Base-by-base conservation (phyloP, 352 stramenopile species). In the Pythium dissotocum region DNA sequence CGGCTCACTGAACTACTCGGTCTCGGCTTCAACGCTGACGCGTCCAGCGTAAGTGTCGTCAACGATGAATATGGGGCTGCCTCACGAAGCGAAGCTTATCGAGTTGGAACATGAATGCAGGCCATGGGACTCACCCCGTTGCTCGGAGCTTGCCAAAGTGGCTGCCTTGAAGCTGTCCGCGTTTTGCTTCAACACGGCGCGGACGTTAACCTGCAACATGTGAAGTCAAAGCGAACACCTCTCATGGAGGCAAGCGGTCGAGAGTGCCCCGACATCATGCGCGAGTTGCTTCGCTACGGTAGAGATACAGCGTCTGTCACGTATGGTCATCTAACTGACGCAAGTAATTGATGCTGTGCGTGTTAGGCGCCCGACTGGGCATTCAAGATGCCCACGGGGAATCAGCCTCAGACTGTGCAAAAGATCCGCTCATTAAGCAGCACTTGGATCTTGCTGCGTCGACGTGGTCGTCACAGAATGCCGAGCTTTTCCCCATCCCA, bases 91-190 rank as follows among this genome's bases (percentile, higher is more conserved):
- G 28, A 30, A 30, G 28, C 28, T 30, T 30, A 30, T 30, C 28
- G 2, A 49, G 33, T 55, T 9, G 12, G 1, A 32, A 30, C 12
- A 40, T 33, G 14, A 48, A 6, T 10, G 42, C 60, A 90, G 84
- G 84, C 82, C 0, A 89, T 90, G 80, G 84, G 84, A 1, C 71
- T 92, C 26, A 92, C 82, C 9, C 82, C 84, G 8, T 72, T 92
- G 28, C 56, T 87, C 26, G 84, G 77, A 49, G 82, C 80, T 1
- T 85, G 80, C 32, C 75, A 89, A 48, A 85, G 70, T 46, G 77
- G 73, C 0, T 77, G 86, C 40, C 55, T 83, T 10, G 70, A 82
- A 9, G 72, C 82, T 36, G 79, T 88, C 7, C 66, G 67, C n/a
- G 62, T 81, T 10, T 71, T 92, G 42, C 67, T 92, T 16, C 65